A percentile compares a stretch with the other conserved stretches of the same genome.
phyloP scores from a whole-genome alignment of 169 alveolate species.

The Eimeria tenella region DNA sequence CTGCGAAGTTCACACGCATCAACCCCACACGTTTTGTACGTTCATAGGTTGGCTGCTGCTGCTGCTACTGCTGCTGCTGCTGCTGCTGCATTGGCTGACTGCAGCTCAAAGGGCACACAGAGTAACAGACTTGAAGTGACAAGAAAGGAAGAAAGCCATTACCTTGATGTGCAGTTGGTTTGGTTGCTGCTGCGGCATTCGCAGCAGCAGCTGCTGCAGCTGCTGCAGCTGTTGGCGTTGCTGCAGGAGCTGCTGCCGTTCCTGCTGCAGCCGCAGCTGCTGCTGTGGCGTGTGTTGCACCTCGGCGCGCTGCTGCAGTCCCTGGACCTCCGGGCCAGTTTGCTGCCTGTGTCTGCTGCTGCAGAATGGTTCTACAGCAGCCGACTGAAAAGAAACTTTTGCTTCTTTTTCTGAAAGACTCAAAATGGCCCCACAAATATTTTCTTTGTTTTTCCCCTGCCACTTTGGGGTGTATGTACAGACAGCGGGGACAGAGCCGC shows the following conservation, averaged over 20 bases:
- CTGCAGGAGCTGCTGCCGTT: neutral
- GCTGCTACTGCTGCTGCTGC: slow-evolving; percentile 10
- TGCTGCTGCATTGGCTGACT: neutral
- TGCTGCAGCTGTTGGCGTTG: neutral
- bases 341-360: neutral
- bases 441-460: neutral
- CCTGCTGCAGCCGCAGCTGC: neutral
- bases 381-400: neutral
- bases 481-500: neutral
- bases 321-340: neutral
- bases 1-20: neutral
- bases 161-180: neutral
- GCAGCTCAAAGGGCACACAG: too few relatives aligned
- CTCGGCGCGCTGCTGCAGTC: neutral
- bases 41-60: neutral
- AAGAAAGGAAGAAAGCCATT: neutral
- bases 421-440: too few relatives aligned
- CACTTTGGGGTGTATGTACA: neutral
- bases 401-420: neutral
- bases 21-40: neutral
- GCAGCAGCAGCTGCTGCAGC: neutral
- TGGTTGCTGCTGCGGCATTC: neutral
- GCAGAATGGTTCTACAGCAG: neutral
- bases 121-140: neutral
- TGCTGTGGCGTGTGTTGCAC: neutral